phyloP scores from a whole-genome alignment of 2,329 filamentous ascomycete species.

The Herpomyces periplanetae region DNA sequence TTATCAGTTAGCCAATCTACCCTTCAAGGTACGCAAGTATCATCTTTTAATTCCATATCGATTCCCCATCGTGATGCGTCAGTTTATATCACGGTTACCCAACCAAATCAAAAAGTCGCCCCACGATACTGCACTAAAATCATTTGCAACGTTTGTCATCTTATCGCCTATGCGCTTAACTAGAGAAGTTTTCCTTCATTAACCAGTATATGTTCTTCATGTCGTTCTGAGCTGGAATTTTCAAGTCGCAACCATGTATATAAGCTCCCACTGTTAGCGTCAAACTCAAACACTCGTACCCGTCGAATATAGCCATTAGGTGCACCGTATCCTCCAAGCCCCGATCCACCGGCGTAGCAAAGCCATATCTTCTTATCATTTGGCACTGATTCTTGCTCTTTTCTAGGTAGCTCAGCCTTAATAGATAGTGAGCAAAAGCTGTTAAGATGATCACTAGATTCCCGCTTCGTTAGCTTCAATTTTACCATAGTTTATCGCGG shows the following conservation, averaged over 20 bases:
- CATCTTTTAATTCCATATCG: no score
- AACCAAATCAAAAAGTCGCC: no score
- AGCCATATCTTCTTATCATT: slow-evolving; percentile 45
- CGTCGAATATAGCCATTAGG: slow-evolving; percentile 53
- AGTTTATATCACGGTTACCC: no score
- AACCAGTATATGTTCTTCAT: no score
- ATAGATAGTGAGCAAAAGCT: slow-evolving; percentile 45
- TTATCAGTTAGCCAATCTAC: no score
- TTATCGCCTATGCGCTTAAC: no score
- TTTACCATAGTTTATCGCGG: background rate
- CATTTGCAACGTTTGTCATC: no score
- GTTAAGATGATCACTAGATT: slow-evolving; percentile 46
- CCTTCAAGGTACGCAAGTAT: no score
- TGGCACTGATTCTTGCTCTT: slow-evolving; percentile 7
- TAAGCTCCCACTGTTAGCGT: slow-evolving; percentile 59
- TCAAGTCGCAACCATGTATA: slow-evolving; percentile 74
- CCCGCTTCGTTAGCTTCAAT: background rate
- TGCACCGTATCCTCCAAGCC: slow-evolving; percentile 77
- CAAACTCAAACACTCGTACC: slow-evolving; percentile 59
- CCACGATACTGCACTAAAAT: no score
- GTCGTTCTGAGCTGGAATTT: slow-evolving; percentile 14
- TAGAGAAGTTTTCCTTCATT: no score
- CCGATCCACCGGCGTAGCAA: slow-evolving; percentile 74
- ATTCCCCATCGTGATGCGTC: no score
- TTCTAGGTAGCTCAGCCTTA: slow-evolving; percentile 8